These are phyloP conservation scores for Pseudotsuga menziesii DNA, from an alignment of 75 land plant genomes.

Conservation along the genomic window DNA sequence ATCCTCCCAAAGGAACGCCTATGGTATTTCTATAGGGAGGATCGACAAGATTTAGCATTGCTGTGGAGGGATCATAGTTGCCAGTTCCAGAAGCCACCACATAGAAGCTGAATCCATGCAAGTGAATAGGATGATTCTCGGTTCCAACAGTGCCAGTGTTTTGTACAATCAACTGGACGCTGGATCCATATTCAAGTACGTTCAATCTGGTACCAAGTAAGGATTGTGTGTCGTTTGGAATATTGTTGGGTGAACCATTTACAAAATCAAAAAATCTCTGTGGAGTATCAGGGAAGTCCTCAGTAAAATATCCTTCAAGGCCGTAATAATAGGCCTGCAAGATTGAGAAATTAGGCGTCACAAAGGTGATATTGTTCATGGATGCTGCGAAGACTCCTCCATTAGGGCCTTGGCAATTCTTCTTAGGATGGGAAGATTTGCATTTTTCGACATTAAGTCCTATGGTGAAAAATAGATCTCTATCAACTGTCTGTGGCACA, in stretches of 20 bases:
- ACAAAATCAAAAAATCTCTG: slow-evolving; percentile 14
- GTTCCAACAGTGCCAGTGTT: slow-evolving; percentile 9
- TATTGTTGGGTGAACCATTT: neutral
- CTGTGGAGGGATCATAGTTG: slow-evolving; percentile 20
- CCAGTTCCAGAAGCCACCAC: slow-evolving; percentile 29
- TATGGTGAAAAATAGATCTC: slow-evolving; percentile 14
- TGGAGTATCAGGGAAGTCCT: slow-evolving; percentile 35
- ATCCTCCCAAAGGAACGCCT: slow-evolving; percentile 27
- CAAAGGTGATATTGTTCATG: slow-evolving; percentile 25
- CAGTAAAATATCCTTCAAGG: slow-evolving; percentile 24
- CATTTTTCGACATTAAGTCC: slow-evolving; percentile 8
- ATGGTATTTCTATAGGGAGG: slow-evolving; percentile 34
- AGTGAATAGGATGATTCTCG: slow-evolving; percentile 37
- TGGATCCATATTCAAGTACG: slow-evolving; percentile 19
- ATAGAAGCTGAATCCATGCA: slow-evolving; percentile 38
- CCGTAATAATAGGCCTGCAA: slow-evolving; percentile 27
- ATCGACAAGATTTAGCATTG: slow-evolving; percentile 22
- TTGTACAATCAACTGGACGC: slow-evolving; percentile 27
- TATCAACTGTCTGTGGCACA: slow-evolving; percentile 9
- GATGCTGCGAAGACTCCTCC: slow-evolving; percentile 9
- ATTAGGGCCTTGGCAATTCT: slow-evolving; percentile 3
- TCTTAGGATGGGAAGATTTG: slow-evolving; percentile 2
- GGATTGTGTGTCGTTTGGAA: neutral
- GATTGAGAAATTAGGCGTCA: slow-evolving; percentile 5
- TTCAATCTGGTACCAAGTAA: slow-evolving; percentile 15